Evolutionary conservation across 2,329 filamentous ascomycete species (phyloP).

Genomic region (Fusarium irregulare): DNA sequence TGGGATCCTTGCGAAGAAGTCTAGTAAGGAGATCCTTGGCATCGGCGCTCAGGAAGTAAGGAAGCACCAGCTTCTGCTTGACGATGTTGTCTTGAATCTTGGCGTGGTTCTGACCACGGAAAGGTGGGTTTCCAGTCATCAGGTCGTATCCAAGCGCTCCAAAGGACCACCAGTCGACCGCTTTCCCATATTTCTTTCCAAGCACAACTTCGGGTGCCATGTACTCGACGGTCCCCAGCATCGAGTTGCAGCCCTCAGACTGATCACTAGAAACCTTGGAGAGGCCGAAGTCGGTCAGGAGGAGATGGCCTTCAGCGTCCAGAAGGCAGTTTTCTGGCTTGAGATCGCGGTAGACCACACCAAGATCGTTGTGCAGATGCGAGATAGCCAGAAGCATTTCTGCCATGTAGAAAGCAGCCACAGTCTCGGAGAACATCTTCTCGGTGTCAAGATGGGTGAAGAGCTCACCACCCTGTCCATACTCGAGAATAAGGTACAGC

Average conservation of each 20-base stretch:
- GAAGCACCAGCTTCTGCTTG: conserved; percentile 88
- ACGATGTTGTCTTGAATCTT: conserved; percentile 97
- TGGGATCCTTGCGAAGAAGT: conserved; percentile 89
- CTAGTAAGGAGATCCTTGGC: conserved; percentile 94
- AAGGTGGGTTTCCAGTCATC: conserved; percentile 91
- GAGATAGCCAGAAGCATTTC: conserved; percentile 96
- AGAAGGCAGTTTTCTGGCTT: conserved; percentile 98
- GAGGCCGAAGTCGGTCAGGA: conserved; percentile 95
- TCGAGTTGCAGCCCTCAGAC: conserved; percentile 79
- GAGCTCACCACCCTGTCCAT: conserved; percentile 95
- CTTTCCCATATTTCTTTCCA: conserved; percentile 89
- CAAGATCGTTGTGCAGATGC: conserved; percentile 90
- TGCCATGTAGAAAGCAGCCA: conserved; percentile 97
- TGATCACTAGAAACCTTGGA: conserved; percentile 88
- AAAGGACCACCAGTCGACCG: conserved; percentile 99
- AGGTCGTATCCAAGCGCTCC: conserved; percentile 93
- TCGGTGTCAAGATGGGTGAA: conserved; percentile 95
- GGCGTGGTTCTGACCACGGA: conserved; percentile 88
- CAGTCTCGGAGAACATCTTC: conserved; percentile 92
- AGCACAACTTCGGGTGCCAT: conserved; percentile 97
- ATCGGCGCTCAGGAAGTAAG: conserved; percentile 90
- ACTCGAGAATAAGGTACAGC: conserved; percentile 96
- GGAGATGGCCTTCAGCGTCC: conserved; percentile 88
- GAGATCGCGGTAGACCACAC: conserved; percentile 95
- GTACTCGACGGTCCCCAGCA: conserved; percentile 96